Base-by-base conservation (phyloP, 192 early-diverging fungal genomes). In the Coemansia sp. region DNA sequence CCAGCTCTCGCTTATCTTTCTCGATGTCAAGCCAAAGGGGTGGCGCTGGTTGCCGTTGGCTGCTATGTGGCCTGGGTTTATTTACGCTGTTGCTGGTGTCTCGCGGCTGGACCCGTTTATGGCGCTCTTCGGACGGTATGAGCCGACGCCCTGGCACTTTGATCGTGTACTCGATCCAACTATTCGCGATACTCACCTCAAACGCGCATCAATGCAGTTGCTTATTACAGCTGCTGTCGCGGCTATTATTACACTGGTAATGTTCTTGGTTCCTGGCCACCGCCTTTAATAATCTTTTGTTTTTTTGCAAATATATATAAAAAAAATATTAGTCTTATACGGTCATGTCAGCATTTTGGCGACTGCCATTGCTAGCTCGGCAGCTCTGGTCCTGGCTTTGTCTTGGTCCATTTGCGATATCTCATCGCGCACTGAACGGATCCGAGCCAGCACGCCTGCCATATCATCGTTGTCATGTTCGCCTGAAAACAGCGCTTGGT, bases 21-120 rank as follows among this genome's bases (percentile, higher is more conserved):
- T 84, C 18, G 75, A 84, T 16, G 82, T 84, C 36, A 68, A 65
- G 66, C 82, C 82, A 3, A 84, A 84, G 72, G 82, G 65, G 39
- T 84, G 82, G 82, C 67, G 82, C 50, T 84, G 76, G 76, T 70
- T 84, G 69, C 78, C 82, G 36, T 38, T 84, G 44, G 74, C 78
- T 16, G 77, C 49, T 6, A 66, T 84, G 69, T 80, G 76, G 76
- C 74, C 67, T 6, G 82, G 82, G 1, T 72, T 79, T 29, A 63
- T 62, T 34, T 72, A 58, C 36, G 62, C 62, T 5, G 63, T 84
- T 70, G 82, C 82, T 11, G 82, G 82, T 1, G 64, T 84, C 34
- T 53, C 68, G 41, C 74, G 82, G 3, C 47, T 84, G 39, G 82
- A 84, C 47, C 82, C 82, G 24, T 71, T 79, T 18, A 55, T 84